Evolutionary conservation across 306 rosid species (phyloP).

Genomic region (Cicer judaicum): DNA sequence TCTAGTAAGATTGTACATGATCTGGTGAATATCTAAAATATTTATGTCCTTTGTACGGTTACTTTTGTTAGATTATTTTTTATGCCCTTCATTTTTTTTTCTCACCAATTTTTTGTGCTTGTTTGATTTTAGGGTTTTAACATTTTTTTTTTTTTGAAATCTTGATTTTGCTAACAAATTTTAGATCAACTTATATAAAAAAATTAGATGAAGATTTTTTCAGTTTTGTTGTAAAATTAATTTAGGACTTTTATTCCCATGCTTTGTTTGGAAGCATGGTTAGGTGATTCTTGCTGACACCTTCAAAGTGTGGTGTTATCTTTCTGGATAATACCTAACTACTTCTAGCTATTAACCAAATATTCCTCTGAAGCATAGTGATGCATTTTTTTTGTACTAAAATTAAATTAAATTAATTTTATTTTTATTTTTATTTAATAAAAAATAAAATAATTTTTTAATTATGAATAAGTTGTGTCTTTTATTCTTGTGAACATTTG

Average conservation of each 20-base stretch:
- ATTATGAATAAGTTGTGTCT: background rate
- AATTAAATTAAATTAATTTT: too few relatives aligned
- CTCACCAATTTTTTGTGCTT: background rate
- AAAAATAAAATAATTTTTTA: too few relatives aligned
- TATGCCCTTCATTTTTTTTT: background rate
- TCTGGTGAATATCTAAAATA: slow-evolving; percentile 35
- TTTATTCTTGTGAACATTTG: background rate
- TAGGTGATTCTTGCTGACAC: slow-evolving; percentile 20
- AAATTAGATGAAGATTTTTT: too few relatives aligned
- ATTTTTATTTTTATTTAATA: too few relatives aligned
- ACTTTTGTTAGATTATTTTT: slow-evolving; percentile 27
- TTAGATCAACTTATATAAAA: background rate
- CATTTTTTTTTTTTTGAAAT: background rate
- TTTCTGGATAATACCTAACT: slow-evolving; percentile 18
- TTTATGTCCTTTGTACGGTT: slow-evolving; percentile 38
- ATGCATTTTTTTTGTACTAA: background rate
- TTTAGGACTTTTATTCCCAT: background rate
- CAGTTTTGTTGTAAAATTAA: background rate
- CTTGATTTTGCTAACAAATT: background rate
- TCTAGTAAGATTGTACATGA: slow-evolving; percentile 43
- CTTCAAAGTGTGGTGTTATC: background rate
- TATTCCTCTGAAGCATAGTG: slow-evolving; percentile 28
- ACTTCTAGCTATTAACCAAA: slow-evolving; percentile 29
- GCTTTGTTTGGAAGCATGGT: background rate
- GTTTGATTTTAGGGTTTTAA: slow-evolving; percentile 1